These are phyloP conservation scores for Sporothrix pseudoabietina DNA, from an alignment of 2,329 filamentous ascomycete genomes.

Conservation along the genomic window DNA sequence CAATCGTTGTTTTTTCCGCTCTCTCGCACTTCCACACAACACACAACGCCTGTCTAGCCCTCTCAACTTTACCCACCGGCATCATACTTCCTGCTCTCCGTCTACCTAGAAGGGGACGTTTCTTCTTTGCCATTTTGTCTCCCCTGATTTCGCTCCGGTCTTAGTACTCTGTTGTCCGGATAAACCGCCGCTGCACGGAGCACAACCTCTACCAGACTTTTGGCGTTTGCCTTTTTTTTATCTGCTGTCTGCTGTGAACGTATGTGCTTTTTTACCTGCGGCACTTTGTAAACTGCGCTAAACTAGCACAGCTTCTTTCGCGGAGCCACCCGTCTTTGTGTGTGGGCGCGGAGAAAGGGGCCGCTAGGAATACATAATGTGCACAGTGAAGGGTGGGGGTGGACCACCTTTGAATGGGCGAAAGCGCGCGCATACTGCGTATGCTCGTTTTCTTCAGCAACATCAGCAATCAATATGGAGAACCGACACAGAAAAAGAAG, in stretches of 20 bases:
- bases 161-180: background rate
- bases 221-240: background rate
- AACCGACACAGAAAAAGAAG: background rate
- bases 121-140: too few relatives aligned
- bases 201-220: background rate
- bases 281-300: background rate
- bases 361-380: too few relatives aligned
- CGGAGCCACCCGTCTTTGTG: background rate
- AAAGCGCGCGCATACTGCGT: background rate
- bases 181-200: background rate
- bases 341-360: background rate
- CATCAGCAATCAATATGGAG: background rate
- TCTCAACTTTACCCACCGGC: background rate
- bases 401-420: too few relatives aligned
- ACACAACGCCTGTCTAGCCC: background rate
- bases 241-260: too few relatives aligned
- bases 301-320: background rate
- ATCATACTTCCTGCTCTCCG: background rate
- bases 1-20: background rate
- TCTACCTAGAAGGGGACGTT: too few relatives aligned
- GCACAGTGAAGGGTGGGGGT: too few relatives aligned
- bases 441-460: conserved; percentile 8
- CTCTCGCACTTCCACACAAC: background rate
- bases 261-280: background rate
- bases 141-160: too few relatives aligned